A percentile compares a stretch with the other conserved stretches of the same genome.
phyloP scores from a whole-genome alignment of 352 stramenopile genomes.

The Phytophthora chlamydospora region DNA sequence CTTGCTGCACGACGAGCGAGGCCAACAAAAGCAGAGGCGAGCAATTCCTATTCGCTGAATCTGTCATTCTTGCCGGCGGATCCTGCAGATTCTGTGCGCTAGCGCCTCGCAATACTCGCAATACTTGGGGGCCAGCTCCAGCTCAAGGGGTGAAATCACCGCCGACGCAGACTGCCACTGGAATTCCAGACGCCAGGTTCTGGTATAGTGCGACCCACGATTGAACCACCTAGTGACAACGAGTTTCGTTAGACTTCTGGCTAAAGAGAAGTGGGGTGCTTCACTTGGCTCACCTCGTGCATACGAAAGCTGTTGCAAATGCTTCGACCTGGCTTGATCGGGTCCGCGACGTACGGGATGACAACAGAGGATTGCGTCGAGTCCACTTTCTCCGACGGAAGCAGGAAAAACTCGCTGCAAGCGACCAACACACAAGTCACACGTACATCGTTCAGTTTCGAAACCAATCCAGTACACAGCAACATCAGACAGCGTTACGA shows the following conservation, averaged over 20 bases:
- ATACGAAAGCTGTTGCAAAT: conserved; percentile 88
- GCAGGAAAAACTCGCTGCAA: conserved; percentile 73
- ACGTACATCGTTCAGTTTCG: conserved; percentile 1
- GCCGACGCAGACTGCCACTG: conserved; percentile 33
- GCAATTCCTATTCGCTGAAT: conserved; percentile 4
- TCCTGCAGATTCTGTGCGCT: conserved; percentile 7
- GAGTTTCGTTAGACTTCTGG: conserved; percentile 5
- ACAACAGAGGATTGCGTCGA: conserved; percentile 47
- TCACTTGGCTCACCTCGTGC: conserved; percentile 53
- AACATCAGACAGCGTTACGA: conserved; percentile 9
- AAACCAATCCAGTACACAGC: not conserved
- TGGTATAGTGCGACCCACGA: conserved; percentile 52
- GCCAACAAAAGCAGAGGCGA: not conserved
- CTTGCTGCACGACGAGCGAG: conserved; percentile 25
- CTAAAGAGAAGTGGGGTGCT: not conserved
- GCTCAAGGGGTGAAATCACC: conserved; percentile 22
- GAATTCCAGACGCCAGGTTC: conserved; percentile 38
- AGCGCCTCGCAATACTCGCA: conserved; percentile 1
- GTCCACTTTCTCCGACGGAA: conserved; percentile 52
- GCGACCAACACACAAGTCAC: not conserved
- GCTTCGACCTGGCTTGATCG: conserved; percentile 65
- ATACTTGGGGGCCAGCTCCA: conserved; percentile 1
- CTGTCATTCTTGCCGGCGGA: conserved; percentile 7
- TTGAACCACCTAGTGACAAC: conserved; percentile 41
- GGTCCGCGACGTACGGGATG: conserved; percentile 74